Conservation (phyloP, 192 early-diverging fungal genomes). For the Spizellomyces sp. region DNA sequence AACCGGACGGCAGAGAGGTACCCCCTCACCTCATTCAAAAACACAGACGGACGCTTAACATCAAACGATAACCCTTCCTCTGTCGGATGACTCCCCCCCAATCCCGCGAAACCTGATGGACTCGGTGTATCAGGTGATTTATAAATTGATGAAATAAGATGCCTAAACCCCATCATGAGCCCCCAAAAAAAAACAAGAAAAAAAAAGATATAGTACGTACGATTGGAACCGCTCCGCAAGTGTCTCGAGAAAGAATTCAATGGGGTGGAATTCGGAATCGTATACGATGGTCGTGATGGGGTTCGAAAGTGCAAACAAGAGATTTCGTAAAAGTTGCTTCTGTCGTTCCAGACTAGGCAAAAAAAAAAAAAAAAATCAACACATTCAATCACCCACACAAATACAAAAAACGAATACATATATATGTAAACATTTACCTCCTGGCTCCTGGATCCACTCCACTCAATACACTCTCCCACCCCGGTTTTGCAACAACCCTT, state of each 20-base stretch:
- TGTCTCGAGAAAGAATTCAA: conserved; percentile 44
- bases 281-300: conserved; percentile 23
- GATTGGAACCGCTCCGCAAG: conserved; percentile 27
- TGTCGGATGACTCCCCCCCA: background rate
- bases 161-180: background rate
- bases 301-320: conserved; percentile 21
- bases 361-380: background rate
- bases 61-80: conserved; percentile 42
- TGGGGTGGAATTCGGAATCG: conserved; percentile 41
- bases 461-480: conserved; percentile 25
- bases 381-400: background rate
- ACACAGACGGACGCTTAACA: conserved; percentile 40
- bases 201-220: conserved; percentile 1
- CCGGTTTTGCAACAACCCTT: conserved; percentile 14
- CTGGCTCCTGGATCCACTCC: conserved; percentile 9
- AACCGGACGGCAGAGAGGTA: conserved; percentile 33
- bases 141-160: conserved; percentile 14
- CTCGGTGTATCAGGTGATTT: conserved; percentile 9
- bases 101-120: conserved; percentile 1
- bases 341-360: conserved; percentile 28
- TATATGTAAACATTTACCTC: conserved; percentile 11
- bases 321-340: conserved; percentile 28
- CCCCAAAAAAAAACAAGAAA: background rate
- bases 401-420: background rate
- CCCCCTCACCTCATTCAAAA: conserved; percentile 33